Base-by-base conservation (phyloP, 192 early-diverging fungal species). In the Helicostylum pulchrum region DNA sequence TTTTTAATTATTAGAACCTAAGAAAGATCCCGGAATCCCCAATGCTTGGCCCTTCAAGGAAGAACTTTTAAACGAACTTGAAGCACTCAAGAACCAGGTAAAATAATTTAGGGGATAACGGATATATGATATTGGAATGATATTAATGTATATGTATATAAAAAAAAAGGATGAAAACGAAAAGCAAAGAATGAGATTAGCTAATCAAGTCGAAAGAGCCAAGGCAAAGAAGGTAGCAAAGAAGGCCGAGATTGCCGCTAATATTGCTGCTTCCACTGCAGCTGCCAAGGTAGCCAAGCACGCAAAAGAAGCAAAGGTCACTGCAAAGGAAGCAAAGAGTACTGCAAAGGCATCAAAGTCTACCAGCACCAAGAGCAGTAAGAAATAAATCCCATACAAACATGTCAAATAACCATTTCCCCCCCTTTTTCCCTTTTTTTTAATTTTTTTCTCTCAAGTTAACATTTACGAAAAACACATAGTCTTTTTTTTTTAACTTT, bases 1-100 rank as follows among this genome's bases (percentile, higher is more conserved):
- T 46, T 32, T 58, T 11, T 48, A 5, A 7, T 36, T 26, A n/a
- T 26, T 34, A 80, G 78, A 55, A 59, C 26, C 65, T 6, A 74
- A 81, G 50, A 80, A 80, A 52, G 78, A 77, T 68, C 77, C 78
- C 44, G 78, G 78, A 48, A 80, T 80, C 55, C 78, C 78, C 20
- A 79, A 79, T 60, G 58, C 32, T 31, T 79, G 73, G 68, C 78
- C 78, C 0, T 80, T 80, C 70, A 80, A 80, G 45, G 78, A 77
- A 63, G 65, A 80, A 51, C 48, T 79, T 12, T 61, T 79, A 42
- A 70, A 75, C 39, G 57, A 79, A 54, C 74, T 77, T n/a, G 78
- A 79, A 66, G 49, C 53, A 46, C 51, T 59, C 17, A 79, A 75
- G 44, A 67, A 71, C 49, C 66, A 76, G 54, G 74, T 79, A 53